Evolutionary conservation across 371 early-diverging fungal species (phyloP).

Genomic region (Nosema granulosis): DNA sequence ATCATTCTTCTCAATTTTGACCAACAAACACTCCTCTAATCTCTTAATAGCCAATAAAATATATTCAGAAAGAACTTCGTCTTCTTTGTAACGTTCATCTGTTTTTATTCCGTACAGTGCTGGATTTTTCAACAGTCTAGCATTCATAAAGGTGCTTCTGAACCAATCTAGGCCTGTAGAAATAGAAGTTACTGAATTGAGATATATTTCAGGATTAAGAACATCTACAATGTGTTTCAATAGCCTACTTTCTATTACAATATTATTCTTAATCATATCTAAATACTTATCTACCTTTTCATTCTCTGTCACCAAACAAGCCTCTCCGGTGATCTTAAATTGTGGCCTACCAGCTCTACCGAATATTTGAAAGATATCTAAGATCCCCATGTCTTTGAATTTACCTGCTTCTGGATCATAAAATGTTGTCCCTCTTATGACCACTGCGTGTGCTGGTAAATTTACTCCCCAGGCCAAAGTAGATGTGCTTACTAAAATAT

Average conservation of each 20-base stretch:
- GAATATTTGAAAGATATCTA: constrained; percentile 80
- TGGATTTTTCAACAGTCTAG: constrained; percentile 72
- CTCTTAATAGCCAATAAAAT: constrained; percentile 45
- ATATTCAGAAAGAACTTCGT: constrained; percentile 52
- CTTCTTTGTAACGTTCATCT: constrained; percentile 70
- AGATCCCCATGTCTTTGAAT: constrained; percentile 75
- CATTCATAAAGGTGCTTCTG: constrained; percentile 86
- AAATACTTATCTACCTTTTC: constrained; percentile 84
- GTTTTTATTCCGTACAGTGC: constrained; percentile 66
- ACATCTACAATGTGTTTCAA: constrained; percentile 78
- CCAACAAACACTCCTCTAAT: constrained; percentile 49
- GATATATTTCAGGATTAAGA: constrained; percentile 90
- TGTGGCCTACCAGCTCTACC: constrained; percentile 99
- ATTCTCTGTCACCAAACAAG: constrained; percentile 87
- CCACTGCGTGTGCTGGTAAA: constrained; percentile 93
- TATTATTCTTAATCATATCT: constrained; percentile 80
- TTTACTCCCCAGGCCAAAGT: constrained; percentile 99
- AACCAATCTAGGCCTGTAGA: constrained; percentile 91
- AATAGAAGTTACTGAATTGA: constrained; percentile 79
- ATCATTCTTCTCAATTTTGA: constrained; percentile 30
- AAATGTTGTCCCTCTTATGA: constrained; percentile 95
- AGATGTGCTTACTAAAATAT: constrained; percentile 90
- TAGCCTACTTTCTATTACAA: constrained; percentile 92
- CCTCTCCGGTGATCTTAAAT: constrained; percentile 89
- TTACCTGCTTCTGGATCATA: constrained; percentile 82